Evolutionary conservation across 805 yeast genomes (phyloP), one percentile per base, ranked within the genome.

Genomic region (Clavispora phyllophila): DNA sequence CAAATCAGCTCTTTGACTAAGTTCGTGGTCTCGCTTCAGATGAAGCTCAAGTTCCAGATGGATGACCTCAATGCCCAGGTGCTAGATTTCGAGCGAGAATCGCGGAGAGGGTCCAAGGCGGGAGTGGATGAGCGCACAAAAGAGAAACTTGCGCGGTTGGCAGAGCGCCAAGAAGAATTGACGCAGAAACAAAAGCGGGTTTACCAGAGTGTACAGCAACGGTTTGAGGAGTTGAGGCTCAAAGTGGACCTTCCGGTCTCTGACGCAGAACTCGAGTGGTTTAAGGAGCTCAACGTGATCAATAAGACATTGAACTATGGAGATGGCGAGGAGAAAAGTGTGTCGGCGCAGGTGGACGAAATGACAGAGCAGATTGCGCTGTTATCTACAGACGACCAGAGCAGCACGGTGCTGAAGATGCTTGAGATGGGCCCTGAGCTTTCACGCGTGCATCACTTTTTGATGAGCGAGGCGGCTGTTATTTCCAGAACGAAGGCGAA

Each of bases 231-330:
- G 27, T 35, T 53, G 10, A 61, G 51, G 26, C 50, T 52, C 17
- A 41, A 46, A 4, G 53, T 45, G 15, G 41, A 56, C 5, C 49
- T 65, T 12, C 72, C 72, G 6, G 49, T 70, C 22, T 64, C 73
- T 1, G 43, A 50, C 1, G 58, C 62, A 18, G 75, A 70, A 43
- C 57, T 51, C 37, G 41, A 39, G 4, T 70, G 73, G 74, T 61
- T 65, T 37, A 55, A 57, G 24, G 73, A 70, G 43, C 53, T 70
- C 28, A 66, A 69, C 42, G 14, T 52, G 2, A 50, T 65, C 17
- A 56, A 47, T 31, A 39, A 44, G 9, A 28, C 34, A 3, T 44
- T 48, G 5, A 38, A 46, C 20, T 9, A 15, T 12, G 22, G 20
- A 9, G 49, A 48, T 23, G 40, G 34, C n/a, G 37, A 38, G 4